A percentile compares a stretch with the other conserved stretches of the same genome.
phyloP scores from a whole-genome alignment of 106 monocot species.

The Dendrobium huoshanense region DNA sequence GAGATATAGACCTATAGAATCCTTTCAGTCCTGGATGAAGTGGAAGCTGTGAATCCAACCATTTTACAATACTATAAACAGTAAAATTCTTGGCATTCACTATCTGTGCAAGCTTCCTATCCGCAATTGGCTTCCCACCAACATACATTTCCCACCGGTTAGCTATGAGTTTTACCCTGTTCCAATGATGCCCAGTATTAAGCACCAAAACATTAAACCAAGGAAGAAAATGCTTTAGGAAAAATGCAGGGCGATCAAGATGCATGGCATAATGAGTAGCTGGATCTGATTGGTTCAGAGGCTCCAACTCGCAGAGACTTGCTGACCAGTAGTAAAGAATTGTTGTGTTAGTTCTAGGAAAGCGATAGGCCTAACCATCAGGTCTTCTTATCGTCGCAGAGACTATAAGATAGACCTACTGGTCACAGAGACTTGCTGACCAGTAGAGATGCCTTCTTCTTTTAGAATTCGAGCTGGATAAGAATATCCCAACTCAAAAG shows the following conservation, averaged over 20 bases:
- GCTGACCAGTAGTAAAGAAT: conserved; percentile 89
- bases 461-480: too few relatives aligned
- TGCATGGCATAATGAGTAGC: conserved; percentile 57
- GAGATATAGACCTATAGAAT: conserved; percentile 76
- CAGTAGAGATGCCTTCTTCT: too few relatives aligned
- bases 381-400: too few relatives aligned
- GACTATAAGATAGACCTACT: too few relatives aligned
- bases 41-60: conserved; percentile 60
- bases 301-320: conserved; percentile 71
- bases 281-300: conserved; percentile 36
- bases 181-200: conserved; percentile 97
- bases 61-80: conserved; percentile 51
- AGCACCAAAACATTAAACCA: conserved; percentile 72
- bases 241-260: conserved; percentile 67
- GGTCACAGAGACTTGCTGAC: too few relatives aligned
- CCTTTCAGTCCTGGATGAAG: conserved; percentile 46
- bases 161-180: conserved; percentile 66
- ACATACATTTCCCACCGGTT: conserved; percentile 80
- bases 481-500: too few relatives aligned
- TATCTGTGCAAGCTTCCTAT: conserved; percentile 40
- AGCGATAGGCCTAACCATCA: conserved; percentile 84
- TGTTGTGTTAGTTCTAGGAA: conserved; percentile 67
- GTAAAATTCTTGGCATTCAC: conserved; percentile 57
- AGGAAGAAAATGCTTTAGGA: conserved; percentile 43
- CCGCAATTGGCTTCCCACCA: conserved; percentile 37